phyloP scores from a whole-genome alignment of 2,329 filamentous ascomycete genomes.

The Colletotrichum sp. region DNA sequence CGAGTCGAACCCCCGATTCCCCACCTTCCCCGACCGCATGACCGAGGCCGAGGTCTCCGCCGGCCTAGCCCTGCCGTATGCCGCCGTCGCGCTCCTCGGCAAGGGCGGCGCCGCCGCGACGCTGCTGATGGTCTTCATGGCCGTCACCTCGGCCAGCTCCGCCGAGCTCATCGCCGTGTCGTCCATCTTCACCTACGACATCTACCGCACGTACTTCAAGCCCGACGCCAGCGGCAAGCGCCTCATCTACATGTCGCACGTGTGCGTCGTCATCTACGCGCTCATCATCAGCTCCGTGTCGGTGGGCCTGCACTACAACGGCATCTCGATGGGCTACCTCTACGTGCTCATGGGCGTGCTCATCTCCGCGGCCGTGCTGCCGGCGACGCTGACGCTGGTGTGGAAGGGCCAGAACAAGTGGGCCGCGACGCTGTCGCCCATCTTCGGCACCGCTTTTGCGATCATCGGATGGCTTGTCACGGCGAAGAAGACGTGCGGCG shows the following conservation, averaged over 20 bases:
- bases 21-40: constrained; percentile 72
- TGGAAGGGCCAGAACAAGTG: constrained; percentile 81
- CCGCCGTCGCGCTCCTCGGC: constrained; percentile 78
- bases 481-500: constrained; percentile 70
- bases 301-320: constrained; percentile 74
- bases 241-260: constrained; percentile 81
- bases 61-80: constrained; percentile 78
- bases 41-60: constrained; percentile 72
- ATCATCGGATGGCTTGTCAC: constrained; percentile 80
- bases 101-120: constrained; percentile 76
- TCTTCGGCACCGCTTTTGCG: constrained; percentile 69
- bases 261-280: constrained; percentile 73
- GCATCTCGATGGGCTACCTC: constrained; percentile 86
- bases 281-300: constrained; percentile 79
- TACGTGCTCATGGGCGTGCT: constrained; percentile 93
- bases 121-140: constrained; percentile 82
- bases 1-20: constrained; percentile 71
- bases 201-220: constrained; percentile 88
- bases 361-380: constrained; percentile 84
- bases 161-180: constrained; percentile 83
- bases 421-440: constrained; percentile 71
- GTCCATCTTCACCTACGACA: constrained; percentile 85
- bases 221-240: constrained; percentile 75
- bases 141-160: constrained; percentile 78
- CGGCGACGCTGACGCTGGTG: constrained; percentile 78